A percentile compares a stretch with the other conserved stretches of the same genome.
Evolutionary conservation across 257 asterid species (phyloP).

Genomic region (Leonotis leonurus): DNA sequence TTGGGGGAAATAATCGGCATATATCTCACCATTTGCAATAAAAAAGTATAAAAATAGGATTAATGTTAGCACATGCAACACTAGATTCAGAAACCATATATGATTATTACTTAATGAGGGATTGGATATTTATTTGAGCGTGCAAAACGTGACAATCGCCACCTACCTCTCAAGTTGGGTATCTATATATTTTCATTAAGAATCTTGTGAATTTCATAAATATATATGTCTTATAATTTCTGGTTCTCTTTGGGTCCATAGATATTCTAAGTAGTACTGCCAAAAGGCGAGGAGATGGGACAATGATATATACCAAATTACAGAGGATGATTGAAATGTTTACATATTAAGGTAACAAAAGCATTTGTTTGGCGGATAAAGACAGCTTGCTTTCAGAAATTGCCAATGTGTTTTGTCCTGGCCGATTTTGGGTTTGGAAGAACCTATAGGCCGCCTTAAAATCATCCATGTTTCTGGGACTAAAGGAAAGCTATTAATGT

Average conservation of each 20-base stretch:
- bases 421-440: constrained; percentile 78
- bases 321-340: constrained; percentile 68
- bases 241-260: neutral
- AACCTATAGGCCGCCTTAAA: constrained; percentile 47
- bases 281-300: constrained; percentile 47
- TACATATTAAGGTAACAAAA: constrained; percentile 52
- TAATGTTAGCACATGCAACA: too few relatives aligned
- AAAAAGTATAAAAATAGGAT: too few relatives aligned
- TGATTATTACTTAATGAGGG: neutral
- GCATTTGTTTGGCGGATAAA: neutral
- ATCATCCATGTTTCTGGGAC: constrained; percentile 89
- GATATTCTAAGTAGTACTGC: constrained; percentile 7
- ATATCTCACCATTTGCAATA: too few relatives aligned
- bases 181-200: neutral
- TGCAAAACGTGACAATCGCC: constrained; percentile 4
- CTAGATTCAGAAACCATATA: too few relatives aligned
- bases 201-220: neutral
- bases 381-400: too few relatives aligned
- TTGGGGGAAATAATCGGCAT: too few relatives aligned
- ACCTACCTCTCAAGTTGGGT: neutral
- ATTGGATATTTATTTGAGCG: neutral
- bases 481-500: constrained; percentile 72
- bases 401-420: constrained; percentile 18
- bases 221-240: neutral
- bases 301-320: constrained; percentile 35